Percentiles rank a stretch among this genome's conserved stretches.
phyloP scores from a whole-genome alignment of 192 early-diverging fungal species.

The Rhizophagus prolifer region DNA sequence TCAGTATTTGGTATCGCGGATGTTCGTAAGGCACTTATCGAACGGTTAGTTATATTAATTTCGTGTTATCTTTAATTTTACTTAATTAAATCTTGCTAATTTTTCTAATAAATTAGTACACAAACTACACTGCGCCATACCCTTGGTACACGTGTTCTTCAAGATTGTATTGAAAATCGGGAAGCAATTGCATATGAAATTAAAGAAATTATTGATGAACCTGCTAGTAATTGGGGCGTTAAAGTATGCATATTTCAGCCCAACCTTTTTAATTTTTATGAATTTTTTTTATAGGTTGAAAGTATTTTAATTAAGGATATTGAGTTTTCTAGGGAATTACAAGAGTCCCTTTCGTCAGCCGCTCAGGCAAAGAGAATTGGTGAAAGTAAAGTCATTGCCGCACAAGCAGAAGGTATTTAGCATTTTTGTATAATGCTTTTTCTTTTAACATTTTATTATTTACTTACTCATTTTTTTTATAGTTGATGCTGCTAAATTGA shows the following conservation, averaged over 20 bases:
- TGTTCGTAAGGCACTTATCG: slow-evolving; percentile 76
- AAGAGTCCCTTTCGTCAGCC: slow-evolving; percentile 81
- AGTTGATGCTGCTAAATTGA: slow-evolving; percentile 84
- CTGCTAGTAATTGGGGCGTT: slow-evolving; percentile 80
- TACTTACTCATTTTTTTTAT: neutral
- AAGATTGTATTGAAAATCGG: slow-evolving; percentile 89
- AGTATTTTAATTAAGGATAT: slow-evolving; percentile 89
- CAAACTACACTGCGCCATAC: slow-evolving; percentile 88
- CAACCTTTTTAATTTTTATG: neutral
- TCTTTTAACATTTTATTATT: too few species aligned
- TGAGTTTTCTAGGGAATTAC: slow-evolving; percentile 69
- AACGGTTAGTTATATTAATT: slow-evolving; percentile 50
- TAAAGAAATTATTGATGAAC: slow-evolving; percentile 74
- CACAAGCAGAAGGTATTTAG: slow-evolving; percentile 63
- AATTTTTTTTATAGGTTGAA: slow-evolving; percentile 43
- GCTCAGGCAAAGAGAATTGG: slow-evolving; percentile 89
- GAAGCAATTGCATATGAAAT: slow-evolving; percentile 86
- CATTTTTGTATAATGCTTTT: neutral
- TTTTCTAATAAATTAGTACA: slow-evolving; percentile 45
- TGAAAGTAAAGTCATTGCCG: slow-evolving; percentile 88
- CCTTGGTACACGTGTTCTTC: slow-evolving; percentile 77
- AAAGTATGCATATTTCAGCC: slow-evolving; percentile 46
- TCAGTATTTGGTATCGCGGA: slow-evolving; percentile 79
- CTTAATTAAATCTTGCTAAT: neutral
- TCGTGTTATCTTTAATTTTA: neutral